These are phyloP conservation scores for Cercospora berteroae DNA, from an alignment of 2,329 filamentous ascomycete species.

Conservation along the genomic window DNA sequence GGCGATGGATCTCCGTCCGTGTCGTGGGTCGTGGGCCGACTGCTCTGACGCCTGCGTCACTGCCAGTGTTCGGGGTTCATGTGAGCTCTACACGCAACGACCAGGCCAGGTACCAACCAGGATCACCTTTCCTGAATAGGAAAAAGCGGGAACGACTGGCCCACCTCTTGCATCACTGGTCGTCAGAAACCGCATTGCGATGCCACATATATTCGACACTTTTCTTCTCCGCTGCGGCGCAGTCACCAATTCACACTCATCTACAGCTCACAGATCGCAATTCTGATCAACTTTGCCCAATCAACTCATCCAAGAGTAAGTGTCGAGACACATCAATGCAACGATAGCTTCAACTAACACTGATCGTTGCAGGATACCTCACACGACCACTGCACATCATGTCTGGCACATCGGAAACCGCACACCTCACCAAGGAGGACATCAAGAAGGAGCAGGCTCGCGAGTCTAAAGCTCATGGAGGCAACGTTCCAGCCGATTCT, in stretches of 20 bases:
- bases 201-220: slow-evolving; percentile 7
- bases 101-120: neutral
- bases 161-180: slow-evolving; percentile 6
- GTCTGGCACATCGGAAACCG: slow-evolving; percentile 42
- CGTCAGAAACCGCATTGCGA: slow-evolving; percentile 4
- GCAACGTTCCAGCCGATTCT: slow-evolving; percentile 46
- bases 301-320: neutral
- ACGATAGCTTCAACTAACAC: neutral
- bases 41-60: slow-evolving; percentile 3
- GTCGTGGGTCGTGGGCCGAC: neutral
- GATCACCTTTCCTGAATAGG: neutral
- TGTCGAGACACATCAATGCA: neutral
- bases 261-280: neutral
- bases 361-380: neutral
- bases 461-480: slow-evolving; percentile 41
- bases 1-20: neutral
- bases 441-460: slow-evolving; percentile 49
- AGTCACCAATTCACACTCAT: neutral
- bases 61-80: neutral
- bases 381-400: slow-evolving; percentile 25
- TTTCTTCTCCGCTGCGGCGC: slow-evolving; percentile 1
- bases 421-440: slow-evolving; percentile 51
- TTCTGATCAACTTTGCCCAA: neutral
- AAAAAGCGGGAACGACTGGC: neutral
- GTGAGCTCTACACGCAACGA: neutral